Conservation (phyloP, 1,284 basidiomycete genomes). For the Heterobasidion annosum region DNA sequence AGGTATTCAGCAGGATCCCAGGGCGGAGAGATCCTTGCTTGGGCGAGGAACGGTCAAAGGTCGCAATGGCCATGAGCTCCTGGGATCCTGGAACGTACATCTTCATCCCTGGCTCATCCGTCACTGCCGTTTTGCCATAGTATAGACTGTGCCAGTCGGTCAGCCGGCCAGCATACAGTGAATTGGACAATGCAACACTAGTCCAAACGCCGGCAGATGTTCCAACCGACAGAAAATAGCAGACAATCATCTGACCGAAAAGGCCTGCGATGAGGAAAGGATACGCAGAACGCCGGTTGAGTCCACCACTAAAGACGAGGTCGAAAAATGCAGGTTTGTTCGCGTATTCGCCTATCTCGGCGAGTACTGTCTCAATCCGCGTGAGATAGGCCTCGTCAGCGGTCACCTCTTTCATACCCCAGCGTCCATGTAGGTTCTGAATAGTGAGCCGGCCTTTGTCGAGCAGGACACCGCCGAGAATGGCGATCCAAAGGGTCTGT, state of each 20-base stretch:
- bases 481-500: background rate
- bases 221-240: background rate
- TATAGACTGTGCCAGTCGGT: background rate
- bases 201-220: background rate
- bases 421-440: background rate
- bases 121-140: background rate
- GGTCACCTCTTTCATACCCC: background rate
- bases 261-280: background rate
- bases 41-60: background rate
- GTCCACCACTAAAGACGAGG: background rate
- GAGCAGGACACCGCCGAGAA: background rate
- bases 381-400: background rate
- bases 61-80: background rate
- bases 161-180: background rate
- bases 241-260: background rate
- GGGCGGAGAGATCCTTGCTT: background rate
- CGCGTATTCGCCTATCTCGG: background rate
- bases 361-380: background rate
- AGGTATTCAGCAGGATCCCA: background rate
- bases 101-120: background rate
- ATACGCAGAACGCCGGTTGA: background rate
- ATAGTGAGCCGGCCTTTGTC: background rate
- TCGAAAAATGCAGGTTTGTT: background rate
- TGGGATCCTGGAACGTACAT: background rate
- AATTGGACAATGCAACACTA: background rate